These are phyloP conservation scores for Sclerotinia trifoliorum DNA, from an alignment of 2,329 filamentous ascomycete species.

Conservation along the genomic window DNA sequence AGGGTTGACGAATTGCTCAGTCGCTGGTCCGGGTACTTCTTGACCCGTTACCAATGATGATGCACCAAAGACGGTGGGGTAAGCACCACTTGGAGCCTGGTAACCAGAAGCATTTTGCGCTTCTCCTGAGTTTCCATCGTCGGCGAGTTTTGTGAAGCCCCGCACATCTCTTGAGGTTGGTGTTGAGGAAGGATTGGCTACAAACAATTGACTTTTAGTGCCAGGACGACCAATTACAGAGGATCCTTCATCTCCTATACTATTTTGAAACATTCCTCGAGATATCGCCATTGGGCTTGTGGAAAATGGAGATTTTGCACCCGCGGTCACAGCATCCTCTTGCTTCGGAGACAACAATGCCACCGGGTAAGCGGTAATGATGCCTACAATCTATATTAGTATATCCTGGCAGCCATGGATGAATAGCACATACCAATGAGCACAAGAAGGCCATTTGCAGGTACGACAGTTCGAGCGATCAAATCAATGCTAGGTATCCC, in stretches of 20 bases:
- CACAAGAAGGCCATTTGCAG: slow-evolving; percentile 37
- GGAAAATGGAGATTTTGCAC: slow-evolving; percentile 39
- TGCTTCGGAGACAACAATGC: slow-evolving; percentile 32
- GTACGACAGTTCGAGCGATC: slow-evolving; percentile 38
- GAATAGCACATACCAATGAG: slow-evolving; percentile 35
- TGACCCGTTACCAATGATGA: slow-evolving; percentile 24
- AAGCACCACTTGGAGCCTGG: slow-evolving; percentile 35
- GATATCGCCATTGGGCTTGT: slow-evolving; percentile 29
- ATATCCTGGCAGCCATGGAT: background rate
- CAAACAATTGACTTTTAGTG: slow-evolving; percentile 36
- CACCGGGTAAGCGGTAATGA: slow-evolving; percentile 34
- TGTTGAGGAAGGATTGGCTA: slow-evolving; percentile 38
- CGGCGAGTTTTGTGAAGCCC: slow-evolving; percentile 33
- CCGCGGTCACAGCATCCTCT: slow-evolving; percentile 34
- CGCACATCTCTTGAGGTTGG: slow-evolving; percentile 28
- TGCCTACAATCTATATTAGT: slow-evolving; percentile 25
- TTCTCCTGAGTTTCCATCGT: slow-evolving; percentile 20
- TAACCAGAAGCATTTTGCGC: slow-evolving; percentile 32
- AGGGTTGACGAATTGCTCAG: background rate
- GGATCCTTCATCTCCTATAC: slow-evolving; percentile 31
- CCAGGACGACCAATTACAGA: slow-evolving; percentile 32
- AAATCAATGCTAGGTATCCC: slow-evolving; percentile 35
- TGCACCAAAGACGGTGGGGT: slow-evolving; percentile 28
- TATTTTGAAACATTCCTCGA: slow-evolving; percentile 30
- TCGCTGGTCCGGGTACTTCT: slow-evolving; percentile 25